These are phyloP conservation scores for Clonostachys sp. DNA, from an alignment of 2,329 filamentous ascomycete genomes.

Conservation along the genomic window DNA sequence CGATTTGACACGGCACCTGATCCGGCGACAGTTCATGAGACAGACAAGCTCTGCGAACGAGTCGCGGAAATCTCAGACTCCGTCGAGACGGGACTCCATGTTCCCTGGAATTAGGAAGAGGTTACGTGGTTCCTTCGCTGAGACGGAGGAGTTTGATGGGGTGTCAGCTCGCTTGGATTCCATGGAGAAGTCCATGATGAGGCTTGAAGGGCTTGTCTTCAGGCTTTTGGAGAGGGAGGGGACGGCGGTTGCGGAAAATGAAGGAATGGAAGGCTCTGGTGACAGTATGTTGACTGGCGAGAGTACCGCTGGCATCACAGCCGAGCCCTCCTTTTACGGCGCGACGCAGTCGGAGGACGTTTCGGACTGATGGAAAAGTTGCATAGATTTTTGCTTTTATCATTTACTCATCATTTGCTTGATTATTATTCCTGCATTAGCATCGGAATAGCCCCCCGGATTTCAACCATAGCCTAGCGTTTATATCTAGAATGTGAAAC, in stretches of 20 bases:
- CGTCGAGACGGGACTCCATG: conserved; percentile 50
- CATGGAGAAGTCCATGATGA: conserved; percentile 43
- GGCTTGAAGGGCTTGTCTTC: conserved; percentile 42
- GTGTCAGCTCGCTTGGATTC: conserved; percentile 37
- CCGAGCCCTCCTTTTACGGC: conserved; percentile 14
- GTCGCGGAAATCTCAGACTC: conserved; percentile 15
- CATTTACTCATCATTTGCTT: no score
- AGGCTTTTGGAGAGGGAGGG: conserved; percentile 10
- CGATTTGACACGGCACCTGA: conserved; percentile 52
- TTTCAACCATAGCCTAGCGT: no score
- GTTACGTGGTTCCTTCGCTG: conserved; percentile 41
- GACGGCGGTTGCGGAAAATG: no score
- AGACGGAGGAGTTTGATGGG: conserved; percentile 37
- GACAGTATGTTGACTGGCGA: no score
- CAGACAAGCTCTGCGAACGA: conserved; percentile 28
- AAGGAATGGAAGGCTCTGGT: no score
- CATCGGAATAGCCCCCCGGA: no score
- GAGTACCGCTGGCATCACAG: conserved; percentile 7
- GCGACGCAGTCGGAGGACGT: no score
- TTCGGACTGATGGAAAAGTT: no score
- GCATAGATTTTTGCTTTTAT: no score
- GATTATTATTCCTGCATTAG: no score
- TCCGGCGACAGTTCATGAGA: conserved; percentile 50
- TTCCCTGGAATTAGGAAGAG: conserved; percentile 45
- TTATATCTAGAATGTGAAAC: no score